phyloP scores from a whole-genome alignment of 2,329 filamentous ascomycete species.

The Trichoderma koningiopsis region DNA sequence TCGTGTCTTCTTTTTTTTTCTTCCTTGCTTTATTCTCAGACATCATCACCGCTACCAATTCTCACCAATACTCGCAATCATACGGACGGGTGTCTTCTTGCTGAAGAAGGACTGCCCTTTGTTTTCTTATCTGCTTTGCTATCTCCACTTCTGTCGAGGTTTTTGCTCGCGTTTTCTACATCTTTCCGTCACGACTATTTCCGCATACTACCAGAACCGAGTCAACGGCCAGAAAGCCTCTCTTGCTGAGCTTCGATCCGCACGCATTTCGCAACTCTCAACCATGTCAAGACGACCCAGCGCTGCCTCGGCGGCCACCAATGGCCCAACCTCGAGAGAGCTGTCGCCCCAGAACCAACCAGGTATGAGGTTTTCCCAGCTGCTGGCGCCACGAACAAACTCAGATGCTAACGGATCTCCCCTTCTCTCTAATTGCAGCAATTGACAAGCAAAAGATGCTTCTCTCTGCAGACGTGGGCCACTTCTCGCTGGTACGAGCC shows the following conservation, averaged over 20 bases:
- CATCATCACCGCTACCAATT: not conserved
- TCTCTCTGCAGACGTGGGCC: constrained; percentile 68
- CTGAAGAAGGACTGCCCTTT: not conserved
- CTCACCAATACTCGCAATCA: not conserved
- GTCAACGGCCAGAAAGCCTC: not conserved
- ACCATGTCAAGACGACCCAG: constrained; percentile 66
- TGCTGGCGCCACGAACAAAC: not conserved
- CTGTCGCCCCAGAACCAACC: constrained; percentile 34
- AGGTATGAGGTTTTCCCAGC: constrained; percentile 35
- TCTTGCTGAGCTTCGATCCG: not conserved
- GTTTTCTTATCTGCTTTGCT: not conserved
- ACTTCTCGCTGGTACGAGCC: constrained; percentile 69
- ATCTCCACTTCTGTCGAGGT: not conserved
- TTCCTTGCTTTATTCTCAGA: not conserved
- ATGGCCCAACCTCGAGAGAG: constrained; percentile 37
- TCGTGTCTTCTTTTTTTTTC: constrained; percentile 6
- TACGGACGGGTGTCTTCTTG: not conserved
- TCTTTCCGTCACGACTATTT: not conserved
- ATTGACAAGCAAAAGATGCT: constrained; percentile 77
- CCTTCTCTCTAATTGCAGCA: constrained; percentile 43
- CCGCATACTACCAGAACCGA: not conserved
- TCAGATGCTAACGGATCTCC: not conserved
- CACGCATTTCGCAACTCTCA: not conserved
- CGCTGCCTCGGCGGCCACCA: constrained; percentile 38
- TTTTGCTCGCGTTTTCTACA: not conserved